These are phyloP conservation scores for Myxozyma nipponensis DNA, from an alignment of 805 yeast species.

Conservation along the genomic window DNA sequence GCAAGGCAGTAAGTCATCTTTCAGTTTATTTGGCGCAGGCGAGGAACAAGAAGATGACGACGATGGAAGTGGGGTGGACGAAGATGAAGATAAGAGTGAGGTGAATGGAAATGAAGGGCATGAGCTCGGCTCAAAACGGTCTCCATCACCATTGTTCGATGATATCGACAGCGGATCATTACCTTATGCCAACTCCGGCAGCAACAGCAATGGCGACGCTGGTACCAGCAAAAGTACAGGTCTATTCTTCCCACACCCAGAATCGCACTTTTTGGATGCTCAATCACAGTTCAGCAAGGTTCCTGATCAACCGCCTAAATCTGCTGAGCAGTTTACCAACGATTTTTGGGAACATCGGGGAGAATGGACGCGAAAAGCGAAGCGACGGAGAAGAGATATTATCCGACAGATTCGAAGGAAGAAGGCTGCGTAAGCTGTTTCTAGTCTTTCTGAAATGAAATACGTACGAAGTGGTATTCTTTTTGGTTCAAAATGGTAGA, in stretches of 20 bases:
- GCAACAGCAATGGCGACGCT: too few relatives aligned
- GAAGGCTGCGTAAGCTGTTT: slow-evolving; percentile 21
- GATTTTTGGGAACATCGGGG: slow-evolving; percentile 85
- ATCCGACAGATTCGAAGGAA: slow-evolving; percentile 54
- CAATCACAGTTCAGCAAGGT: slow-evolving; percentile 74
- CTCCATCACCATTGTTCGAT: too few relatives aligned
- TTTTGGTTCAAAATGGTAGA: too few relatives aligned
- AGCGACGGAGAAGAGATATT: slow-evolving; percentile 71
- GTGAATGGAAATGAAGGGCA: neutral
- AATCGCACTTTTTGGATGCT: slow-evolving; percentile 81
- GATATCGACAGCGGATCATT: too few relatives aligned
- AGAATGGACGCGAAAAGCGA: slow-evolving; percentile 69
- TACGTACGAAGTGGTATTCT: too few relatives aligned
- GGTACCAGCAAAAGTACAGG: slow-evolving; percentile 38
- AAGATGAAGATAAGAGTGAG: neutral
- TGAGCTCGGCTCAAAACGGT: neutral
- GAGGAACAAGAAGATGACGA: slow-evolving; percentile 37
- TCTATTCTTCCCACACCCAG: slow-evolving; percentile 75
- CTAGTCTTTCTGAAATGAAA: too few relatives aligned
- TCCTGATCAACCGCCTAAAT: slow-evolving; percentile 36
- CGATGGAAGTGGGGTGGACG: neutral
- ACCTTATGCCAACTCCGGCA: too few relatives aligned
- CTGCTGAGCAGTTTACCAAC: slow-evolving; percentile 54
- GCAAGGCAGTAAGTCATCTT: slow-evolving; percentile 31
- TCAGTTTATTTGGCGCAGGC: slow-evolving; percentile 43